Evolutionary conservation across 192 early-diverging fungal genomes (phyloP).

Genomic region (Funneliformis geosporum): DNA sequence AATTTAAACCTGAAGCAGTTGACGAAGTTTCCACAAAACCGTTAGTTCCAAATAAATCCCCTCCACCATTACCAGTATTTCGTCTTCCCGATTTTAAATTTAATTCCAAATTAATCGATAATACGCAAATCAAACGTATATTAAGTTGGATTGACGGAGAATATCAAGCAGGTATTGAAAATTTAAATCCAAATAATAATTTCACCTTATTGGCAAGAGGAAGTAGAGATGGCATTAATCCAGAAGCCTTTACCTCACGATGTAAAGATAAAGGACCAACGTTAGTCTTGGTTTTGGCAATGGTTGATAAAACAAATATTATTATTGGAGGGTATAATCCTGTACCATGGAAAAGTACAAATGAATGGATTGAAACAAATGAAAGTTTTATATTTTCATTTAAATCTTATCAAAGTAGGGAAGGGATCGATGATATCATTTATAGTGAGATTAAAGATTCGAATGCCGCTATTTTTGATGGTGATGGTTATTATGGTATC

Average conservation of each 20-base stretch:
- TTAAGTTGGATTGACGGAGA: neutral
- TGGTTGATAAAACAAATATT: neutral
- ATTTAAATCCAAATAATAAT: neutral
- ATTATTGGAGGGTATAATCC: constrained; percentile 10
- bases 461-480: neutral
- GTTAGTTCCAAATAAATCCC: too few relatives aligned
- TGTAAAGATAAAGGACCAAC: constrained; percentile 2
- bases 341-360: neutral
- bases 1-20: neutral
- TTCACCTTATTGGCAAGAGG: neutral
- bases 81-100: neutral
- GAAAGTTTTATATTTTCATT: constrained; percentile 7
- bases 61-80: too few relatives aligned
- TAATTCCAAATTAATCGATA: neutral
- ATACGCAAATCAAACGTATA: neutral
- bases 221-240: neutral
- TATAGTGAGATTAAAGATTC: neutral
- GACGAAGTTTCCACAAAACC: neutral
- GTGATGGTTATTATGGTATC: neutral
- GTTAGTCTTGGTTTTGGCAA: neutral
- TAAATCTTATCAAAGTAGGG: neutral
- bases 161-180: neutral
- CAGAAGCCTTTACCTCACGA: neutral
- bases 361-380: neutral
- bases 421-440: neutral